Percentiles rank a stretch among this genome's conserved stretches.
Evolutionary conservation across 2,329 filamentous ascomycete species (phyloP).

Genomic region (Lojkania enalia): DNA sequence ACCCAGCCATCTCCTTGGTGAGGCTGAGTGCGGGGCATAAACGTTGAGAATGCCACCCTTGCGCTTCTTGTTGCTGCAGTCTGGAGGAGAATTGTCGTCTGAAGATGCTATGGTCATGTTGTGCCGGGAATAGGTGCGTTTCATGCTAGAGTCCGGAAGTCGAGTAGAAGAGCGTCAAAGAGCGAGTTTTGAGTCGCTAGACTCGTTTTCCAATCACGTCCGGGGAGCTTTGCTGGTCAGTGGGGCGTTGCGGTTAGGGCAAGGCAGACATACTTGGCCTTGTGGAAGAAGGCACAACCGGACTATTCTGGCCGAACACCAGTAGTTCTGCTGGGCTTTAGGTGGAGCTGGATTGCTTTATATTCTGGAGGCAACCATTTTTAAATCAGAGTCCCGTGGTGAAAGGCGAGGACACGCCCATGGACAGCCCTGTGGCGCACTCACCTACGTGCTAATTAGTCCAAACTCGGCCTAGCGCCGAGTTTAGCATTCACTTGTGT

Average conservation of each 20-base stretch:
- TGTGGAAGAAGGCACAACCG: neutral
- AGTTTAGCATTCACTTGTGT: no score
- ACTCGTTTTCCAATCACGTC: no score
- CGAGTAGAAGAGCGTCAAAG: neutral
- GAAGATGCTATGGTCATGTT: slow-evolving; percentile 5
- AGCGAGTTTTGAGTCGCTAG: no score
- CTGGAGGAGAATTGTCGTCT: slow-evolving; percentile 13
- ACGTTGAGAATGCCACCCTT: no score
- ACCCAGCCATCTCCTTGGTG: neutral
- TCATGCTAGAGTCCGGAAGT: neutral
- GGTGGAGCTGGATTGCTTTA: no score
- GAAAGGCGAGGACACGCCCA: no score
- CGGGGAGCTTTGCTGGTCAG: neutral
- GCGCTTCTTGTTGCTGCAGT: neutral
- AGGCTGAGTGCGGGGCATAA: no score
- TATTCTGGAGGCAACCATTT: no score
- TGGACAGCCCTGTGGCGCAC: no score
- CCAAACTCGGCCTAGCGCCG: no score
- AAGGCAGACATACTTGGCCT: neutral
- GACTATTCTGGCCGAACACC: neutral
- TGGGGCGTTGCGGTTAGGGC: neutral
- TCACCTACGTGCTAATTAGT: no score
- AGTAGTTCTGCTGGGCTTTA: neutral
- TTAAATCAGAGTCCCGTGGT: no score
- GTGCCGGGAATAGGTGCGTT: slow-evolving; percentile 2